Conservation (phyloP, 1,284 basidiomycete genomes). For the Rhodotorula sp. region DNA sequence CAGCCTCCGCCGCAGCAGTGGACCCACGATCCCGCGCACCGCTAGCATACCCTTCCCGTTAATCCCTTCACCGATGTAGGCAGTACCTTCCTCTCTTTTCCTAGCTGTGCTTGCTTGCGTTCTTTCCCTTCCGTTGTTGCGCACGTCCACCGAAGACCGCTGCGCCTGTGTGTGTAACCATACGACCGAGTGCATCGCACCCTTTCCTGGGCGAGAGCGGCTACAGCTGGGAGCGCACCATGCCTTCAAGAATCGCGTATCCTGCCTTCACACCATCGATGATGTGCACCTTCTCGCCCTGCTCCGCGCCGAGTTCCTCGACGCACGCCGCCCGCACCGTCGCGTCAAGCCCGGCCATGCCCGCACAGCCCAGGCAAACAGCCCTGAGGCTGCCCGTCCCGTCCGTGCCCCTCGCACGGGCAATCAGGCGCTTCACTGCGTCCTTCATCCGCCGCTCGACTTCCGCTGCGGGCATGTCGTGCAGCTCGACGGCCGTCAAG, state of each 20-base stretch:
- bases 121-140: neutral
- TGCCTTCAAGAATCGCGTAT: slow-evolving; percentile 17
- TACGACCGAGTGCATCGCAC: neutral
- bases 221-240: slow-evolving; percentile 6
- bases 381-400: slow-evolving; percentile 51
- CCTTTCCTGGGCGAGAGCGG: neutral
- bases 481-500: slow-evolving; percentile 56
- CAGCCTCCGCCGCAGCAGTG: neutral
- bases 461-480: slow-evolving; percentile 51
- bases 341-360: slow-evolving; percentile 57
- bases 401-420: neutral
- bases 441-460: slow-evolving; percentile 52
- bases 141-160: slow-evolving; percentile 1
- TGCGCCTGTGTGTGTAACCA: neutral
- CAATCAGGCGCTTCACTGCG: slow-evolving; percentile 47
- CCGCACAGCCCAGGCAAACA: slow-evolving; percentile 59
- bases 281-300: slow-evolving; percentile 50
- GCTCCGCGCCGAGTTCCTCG: slow-evolving; percentile 44
- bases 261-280: slow-evolving; percentile 56
- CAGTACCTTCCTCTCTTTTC: too few species aligned
- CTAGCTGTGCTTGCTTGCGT: neutral
- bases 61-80: neutral
- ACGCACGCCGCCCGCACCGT: slow-evolving; percentile 47
- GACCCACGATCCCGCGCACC: neutral
- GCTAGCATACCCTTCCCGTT: neutral